Base-by-base conservation (phyloP, 805 yeast species). In the Wickerhamiella shivajii region DNA sequence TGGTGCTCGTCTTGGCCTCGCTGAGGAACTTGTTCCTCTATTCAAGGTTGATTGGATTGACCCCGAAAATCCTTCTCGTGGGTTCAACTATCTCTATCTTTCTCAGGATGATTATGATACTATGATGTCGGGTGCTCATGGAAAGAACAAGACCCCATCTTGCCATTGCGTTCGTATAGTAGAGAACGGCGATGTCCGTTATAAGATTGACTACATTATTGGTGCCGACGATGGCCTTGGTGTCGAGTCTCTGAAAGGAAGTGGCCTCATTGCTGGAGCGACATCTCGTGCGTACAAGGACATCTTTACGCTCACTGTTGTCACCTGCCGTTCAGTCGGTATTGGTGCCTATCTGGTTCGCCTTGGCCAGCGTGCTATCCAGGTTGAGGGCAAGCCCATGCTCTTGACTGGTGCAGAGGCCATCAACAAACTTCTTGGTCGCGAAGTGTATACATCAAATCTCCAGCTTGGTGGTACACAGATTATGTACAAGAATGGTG, bases 281-380 rank as follows among this genome's bases (percentile, higher is more conserved):
- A 90, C 99, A 29, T 80, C 96, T 9, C 76, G 83, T 56, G 98
- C 98, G 14, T 90, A 90, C 71, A 79, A 80, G 57, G 99, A 90
- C 54, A 90, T 90, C 42, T 90, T 90, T 66, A 90, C 99, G 14
- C 73, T 85, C 39, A 87, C 98, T n/a, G 67, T 90, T 57, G 98
- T 90, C 36, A 90, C 98, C n/a, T 85, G 97, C 65, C 77, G 99
- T 69, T 85, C 97, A 33, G 99, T 90, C 51, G 99, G 99, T 76
- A 90, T 90, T 57, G 99, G 99, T 66, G 99, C 99, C 29, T 90
- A 90, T 56, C 68, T 90, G 55, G 98, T 90, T 26, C 78, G 99
- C 61, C 69, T 90, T 46, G 99, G 99, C 52, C 97, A 90, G 68
- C 78, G 99, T 67, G 93, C 97, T 27, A 85, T 90, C 50, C 99